A percentile compares a stretch with the other conserved stretches of the same genome.
Evolutionary conservation across 2,329 filamentous ascomycete genomes (phyloP).

Genomic region (Aspergillus chevalieri): DNA sequence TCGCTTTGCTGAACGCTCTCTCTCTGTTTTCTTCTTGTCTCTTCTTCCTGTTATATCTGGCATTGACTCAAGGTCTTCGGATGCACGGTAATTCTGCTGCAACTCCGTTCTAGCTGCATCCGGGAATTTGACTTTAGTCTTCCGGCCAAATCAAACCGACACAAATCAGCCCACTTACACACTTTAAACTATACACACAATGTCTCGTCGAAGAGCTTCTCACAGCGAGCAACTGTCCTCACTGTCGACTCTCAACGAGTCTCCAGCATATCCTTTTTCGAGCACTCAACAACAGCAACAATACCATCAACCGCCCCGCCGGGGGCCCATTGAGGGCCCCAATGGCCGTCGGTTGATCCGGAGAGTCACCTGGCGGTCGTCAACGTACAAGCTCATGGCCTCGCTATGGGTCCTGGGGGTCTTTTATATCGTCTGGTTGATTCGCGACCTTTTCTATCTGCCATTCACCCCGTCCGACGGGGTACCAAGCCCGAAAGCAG

Average conservation of each 20-base stretch:
- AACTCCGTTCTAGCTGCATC: background rate
- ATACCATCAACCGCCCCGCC: constrained; percentile 17
- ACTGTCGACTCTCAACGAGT: constrained; percentile 26
- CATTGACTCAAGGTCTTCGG: background rate
- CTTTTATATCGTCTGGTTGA: constrained; percentile 36
- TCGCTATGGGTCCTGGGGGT: constrained; percentile 36
- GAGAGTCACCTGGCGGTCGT: constrained; percentile 38
- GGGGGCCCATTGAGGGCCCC: constrained; percentile 36
- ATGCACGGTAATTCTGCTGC: background rate
- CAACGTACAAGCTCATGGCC: constrained; percentile 37
- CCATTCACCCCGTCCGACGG: constrained; percentile 21
- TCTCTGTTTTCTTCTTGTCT: constrained; percentile 1
- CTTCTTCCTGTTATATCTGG: background rate
- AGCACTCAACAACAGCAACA: constrained; percentile 18
- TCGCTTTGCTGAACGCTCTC: constrained; percentile 5
- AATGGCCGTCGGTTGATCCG: constrained; percentile 34
- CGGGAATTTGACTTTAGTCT: constrained; percentile 3
- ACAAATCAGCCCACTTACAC: background rate
- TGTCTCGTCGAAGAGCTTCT: constrained; percentile 34
- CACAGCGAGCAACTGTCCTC: constrained; percentile 27
- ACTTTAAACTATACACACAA: constrained; percentile 12
- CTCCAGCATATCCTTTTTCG: constrained; percentile 29
- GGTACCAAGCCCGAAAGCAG: background rate
- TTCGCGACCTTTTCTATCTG: constrained; percentile 34
- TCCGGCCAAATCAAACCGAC: background rate